These are phyloP conservation scores for Carex sylvatica DNA, from an alignment of 202 grass and related monocot species.

Conservation along the genomic window DNA sequence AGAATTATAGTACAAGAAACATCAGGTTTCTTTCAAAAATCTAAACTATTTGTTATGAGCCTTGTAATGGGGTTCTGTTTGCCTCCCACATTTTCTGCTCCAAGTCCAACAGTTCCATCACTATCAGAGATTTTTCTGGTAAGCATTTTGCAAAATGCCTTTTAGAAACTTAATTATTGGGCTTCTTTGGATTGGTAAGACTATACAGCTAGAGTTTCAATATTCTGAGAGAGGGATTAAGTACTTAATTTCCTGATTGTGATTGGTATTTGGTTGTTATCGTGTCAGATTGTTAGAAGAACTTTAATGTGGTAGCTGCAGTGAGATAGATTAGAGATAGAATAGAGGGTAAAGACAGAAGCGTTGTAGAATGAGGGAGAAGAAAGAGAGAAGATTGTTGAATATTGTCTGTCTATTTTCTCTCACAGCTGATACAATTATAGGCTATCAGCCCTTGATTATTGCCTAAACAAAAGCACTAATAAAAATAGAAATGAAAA, in stretches of 20 bases:
- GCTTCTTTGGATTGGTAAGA: not conserved
- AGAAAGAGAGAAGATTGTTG: too few relatives aligned
- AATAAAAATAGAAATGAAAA: not conserved
- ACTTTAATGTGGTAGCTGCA: too few relatives aligned
- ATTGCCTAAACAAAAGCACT: not conserved
- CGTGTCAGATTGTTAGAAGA: not conserved
- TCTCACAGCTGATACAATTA: too few relatives aligned
- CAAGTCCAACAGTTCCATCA: not conserved
- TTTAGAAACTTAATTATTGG: too few relatives aligned
- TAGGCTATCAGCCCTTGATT: too few relatives aligned
- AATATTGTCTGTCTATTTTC: too few relatives aligned
- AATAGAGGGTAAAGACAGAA: too few relatives aligned
- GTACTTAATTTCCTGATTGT: not conserved
- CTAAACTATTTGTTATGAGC: not conserved
- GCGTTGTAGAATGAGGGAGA: too few relatives aligned
- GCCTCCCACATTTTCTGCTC: not conserved
- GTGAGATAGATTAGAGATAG: too few relatives aligned
- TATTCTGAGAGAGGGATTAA: not conserved
- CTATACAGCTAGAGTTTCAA: not conserved
- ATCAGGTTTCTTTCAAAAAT: not conserved
- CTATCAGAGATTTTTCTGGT: conserved; percentile 9
- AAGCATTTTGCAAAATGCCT: not conserved
- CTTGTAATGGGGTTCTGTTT: not conserved
- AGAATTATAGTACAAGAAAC: not conserved
- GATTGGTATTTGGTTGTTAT: not conserved